Percentiles rank a stretch among this genome's conserved stretches.
phyloP scores from a whole-genome alignment of 2,329 filamentous ascomycete genomes.

The Ophiosphaerella herpotricha region DNA sequence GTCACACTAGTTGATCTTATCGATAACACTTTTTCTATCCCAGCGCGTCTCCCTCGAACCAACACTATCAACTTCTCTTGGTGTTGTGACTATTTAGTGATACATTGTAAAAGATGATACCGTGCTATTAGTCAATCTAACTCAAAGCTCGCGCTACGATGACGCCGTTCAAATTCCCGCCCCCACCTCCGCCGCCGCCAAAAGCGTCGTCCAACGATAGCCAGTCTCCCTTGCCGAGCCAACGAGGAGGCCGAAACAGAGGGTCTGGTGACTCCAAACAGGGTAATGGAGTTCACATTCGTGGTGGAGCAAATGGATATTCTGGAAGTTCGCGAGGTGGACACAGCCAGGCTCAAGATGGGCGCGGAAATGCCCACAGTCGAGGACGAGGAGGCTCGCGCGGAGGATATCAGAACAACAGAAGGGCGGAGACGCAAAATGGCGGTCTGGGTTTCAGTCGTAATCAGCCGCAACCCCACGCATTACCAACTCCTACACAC shows the following conservation, averaged over 20 bases:
- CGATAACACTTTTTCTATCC: slow-evolving; percentile 22
- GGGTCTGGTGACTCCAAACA: slow-evolving; percentile 36
- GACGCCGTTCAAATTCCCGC: slow-evolving; percentile 53
- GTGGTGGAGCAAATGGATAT: slow-evolving; percentile 23
- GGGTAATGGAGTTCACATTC: slow-evolving; percentile 24
- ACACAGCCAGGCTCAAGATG: slow-evolving; percentile 13
- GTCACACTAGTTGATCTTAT: slow-evolving; percentile 16
- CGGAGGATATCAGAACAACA: slow-evolving; percentile 23
- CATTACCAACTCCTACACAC: neutral
- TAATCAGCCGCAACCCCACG: slow-evolving; percentile 10
- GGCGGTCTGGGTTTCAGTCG: slow-evolving; percentile 2
- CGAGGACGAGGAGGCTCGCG: slow-evolving; percentile 25
- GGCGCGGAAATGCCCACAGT: slow-evolving; percentile 17
- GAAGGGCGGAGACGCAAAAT: slow-evolving; percentile 17
- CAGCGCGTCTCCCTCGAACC: neutral
- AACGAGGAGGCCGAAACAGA: slow-evolving; percentile 30
- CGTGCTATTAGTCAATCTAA: neutral
- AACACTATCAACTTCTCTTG: neutral
- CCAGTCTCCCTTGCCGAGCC: slow-evolving; percentile 31
- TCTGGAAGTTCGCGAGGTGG: slow-evolving; percentile 21
- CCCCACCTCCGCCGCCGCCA: slow-evolving; percentile 51
- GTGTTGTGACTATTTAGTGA: neutral
- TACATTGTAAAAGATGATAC: neutral
- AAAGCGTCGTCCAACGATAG: slow-evolving; percentile 37
- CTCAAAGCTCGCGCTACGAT: neutral